Evolutionary conservation across 176 grass and related monocot genomes (phyloP).

Genomic region (Eragrostis curvula): DNA sequence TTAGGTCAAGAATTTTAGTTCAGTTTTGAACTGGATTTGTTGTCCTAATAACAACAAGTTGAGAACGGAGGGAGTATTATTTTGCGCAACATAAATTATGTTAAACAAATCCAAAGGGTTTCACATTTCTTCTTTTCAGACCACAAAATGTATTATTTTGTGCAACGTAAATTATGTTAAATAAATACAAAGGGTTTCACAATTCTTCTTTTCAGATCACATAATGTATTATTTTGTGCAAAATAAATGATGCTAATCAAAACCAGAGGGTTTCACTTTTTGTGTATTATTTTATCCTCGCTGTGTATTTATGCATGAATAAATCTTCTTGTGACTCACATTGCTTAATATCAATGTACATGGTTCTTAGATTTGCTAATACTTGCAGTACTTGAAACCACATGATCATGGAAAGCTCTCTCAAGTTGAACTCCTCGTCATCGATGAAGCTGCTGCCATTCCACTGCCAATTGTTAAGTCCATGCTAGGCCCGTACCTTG

Average conservation of each 20-base stretch:
- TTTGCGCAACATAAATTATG: conserved; percentile 1
- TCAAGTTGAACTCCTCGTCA: conserved; percentile 97
- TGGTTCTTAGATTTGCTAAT: conserved; percentile 43
- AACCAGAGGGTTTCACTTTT: neutral
- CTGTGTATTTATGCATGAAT: neutral
- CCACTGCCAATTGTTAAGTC: conserved; percentile 91
- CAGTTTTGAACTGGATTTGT: too few relatives aligned
- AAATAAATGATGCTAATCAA: conserved; percentile 5
- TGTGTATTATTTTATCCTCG: conserved; percentile 13
- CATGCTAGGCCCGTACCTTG: conserved; percentile 95
- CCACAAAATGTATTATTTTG: neutral
- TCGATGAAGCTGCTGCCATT: conserved; percentile 99
- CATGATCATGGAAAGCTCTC: conserved; percentile 93
- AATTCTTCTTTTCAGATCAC: too few relatives aligned
- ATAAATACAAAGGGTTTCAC: too few relatives aligned
- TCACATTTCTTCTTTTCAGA: too few relatives aligned
- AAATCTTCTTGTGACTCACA: neutral
- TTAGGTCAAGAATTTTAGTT: too few relatives aligned
- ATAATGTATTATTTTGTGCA: neutral
- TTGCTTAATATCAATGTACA: conserved; percentile 13
- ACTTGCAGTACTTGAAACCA: conserved; percentile 82
- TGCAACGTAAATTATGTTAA: conserved; percentile 1
- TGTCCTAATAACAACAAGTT: too few relatives aligned
- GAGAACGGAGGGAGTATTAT: neutral
- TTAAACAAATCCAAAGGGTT: neutral